Conservation (phyloP, 768 basidiomycete species). For the Boletus sp. region DNA sequence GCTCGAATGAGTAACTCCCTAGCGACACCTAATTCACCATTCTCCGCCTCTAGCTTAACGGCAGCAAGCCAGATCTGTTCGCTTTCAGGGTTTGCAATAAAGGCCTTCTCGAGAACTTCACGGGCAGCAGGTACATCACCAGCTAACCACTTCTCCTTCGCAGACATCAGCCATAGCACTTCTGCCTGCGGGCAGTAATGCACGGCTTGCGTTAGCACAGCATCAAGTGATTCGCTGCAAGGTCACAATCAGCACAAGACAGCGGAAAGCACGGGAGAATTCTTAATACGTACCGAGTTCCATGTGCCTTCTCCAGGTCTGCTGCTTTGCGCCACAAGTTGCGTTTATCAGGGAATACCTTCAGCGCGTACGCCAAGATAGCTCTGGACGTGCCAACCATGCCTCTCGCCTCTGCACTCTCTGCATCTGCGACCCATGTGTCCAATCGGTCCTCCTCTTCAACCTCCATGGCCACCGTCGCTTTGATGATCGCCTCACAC, state of each 20-base stretch:
- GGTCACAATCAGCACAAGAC: slow-evolving; percentile 2
- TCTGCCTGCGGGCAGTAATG: slow-evolving; percentile 94
- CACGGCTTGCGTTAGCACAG: slow-evolving; percentile 79
- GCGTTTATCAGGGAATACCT: slow-evolving; percentile 84
- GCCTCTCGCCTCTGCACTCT: slow-evolving; percentile 71
- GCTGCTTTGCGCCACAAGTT: slow-evolving; percentile 90
- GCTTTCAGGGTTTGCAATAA: slow-evolving; percentile 93
- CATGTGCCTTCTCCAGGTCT: slow-evolving; percentile 89
- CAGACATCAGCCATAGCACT: slow-evolving; percentile 96
- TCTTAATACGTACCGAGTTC: slow-evolving; percentile 58
- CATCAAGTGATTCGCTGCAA: slow-evolving; percentile 72
- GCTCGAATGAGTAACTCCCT: slow-evolving; percentile 86
- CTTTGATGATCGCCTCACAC: slow-evolving; percentile 93
- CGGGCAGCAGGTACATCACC: slow-evolving; percentile 92
- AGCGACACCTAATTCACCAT: slow-evolving; percentile 85
- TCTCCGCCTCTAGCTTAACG: slow-evolving; percentile 95
- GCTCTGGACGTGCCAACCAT: slow-evolving; percentile 83
- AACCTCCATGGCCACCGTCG: slow-evolving; percentile 88
- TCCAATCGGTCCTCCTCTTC: slow-evolving; percentile 92
- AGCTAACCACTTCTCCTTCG: slow-evolving; percentile 93
- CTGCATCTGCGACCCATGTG: slow-evolving; percentile 91
- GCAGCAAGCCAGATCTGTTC: slow-evolving; percentile 98
- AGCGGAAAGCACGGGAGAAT: background rate
- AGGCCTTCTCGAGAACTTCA: slow-evolving; percentile 83
- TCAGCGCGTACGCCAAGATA: slow-evolving; percentile 86